Percentiles rank a stretch among this genome's conserved stretches.
Conservation (phyloP, 1,139 yeast genomes). For the Candida neerlandica region DNA sequence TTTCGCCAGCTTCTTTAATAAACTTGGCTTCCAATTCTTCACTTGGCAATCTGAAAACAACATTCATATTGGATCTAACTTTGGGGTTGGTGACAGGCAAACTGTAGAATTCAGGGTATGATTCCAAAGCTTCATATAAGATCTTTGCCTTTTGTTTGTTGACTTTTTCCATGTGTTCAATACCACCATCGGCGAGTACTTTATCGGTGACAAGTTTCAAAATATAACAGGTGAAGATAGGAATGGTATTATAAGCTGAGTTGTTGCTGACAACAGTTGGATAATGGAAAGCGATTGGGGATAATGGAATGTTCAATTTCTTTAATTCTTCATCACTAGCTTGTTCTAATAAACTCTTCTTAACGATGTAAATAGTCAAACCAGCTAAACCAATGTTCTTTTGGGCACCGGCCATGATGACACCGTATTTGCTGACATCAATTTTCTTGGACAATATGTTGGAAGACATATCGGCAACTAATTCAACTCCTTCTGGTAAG, state of each 20-base stretch:
- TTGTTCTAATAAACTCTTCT: constrained; percentile 72
- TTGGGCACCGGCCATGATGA: constrained; percentile 95
- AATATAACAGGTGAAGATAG: constrained; percentile 87
- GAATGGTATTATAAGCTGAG: constrained; percentile 93
- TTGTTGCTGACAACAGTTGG: constrained; percentile 86
- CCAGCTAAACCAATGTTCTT: constrained; percentile 98
- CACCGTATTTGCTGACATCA: constrained; percentile 83
- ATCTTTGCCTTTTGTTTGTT: constrained; percentile 62
- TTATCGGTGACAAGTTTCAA: constrained; percentile 74
- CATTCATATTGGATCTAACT: constrained; percentile 87
- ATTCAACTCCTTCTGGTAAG: constrained; percentile 68
- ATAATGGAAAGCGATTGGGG: constrained; percentile 87
- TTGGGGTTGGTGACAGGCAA: constrained; percentile 61
- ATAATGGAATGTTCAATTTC: constrained; percentile 64
- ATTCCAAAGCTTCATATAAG: constrained; percentile 67
- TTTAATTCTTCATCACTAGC: constrained; percentile 65
- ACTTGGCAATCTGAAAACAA: constrained; percentile 77
- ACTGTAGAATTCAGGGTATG: constrained; percentile 62
- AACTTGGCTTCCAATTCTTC: constrained; percentile 67
- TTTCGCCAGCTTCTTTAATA: constrained; percentile 55
- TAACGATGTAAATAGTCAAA: constrained; percentile 84
- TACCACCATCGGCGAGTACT: constrained; percentile 63
- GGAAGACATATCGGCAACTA: constrained; percentile 94
- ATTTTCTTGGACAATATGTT: constrained; percentile 80
- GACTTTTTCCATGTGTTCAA: constrained; percentile 52